Evolutionary conservation across 352 stramenopile species (phyloP).

Genomic region (Lagenidium giganteum): DNA sequence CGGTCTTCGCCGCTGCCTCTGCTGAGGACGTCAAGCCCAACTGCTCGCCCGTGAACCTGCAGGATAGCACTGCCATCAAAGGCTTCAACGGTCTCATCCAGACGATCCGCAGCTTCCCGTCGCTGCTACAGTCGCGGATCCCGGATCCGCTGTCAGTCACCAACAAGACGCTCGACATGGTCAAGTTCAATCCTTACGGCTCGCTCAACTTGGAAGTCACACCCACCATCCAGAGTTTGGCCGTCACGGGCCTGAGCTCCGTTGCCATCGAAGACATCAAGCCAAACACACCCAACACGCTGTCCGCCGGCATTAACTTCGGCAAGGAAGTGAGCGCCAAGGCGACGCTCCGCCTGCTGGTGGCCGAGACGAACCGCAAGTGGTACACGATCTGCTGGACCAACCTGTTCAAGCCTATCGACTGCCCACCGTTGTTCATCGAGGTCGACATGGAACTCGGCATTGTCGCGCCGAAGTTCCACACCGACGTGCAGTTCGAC

Average conservation of each 20-base stretch:
- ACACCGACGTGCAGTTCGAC: no score
- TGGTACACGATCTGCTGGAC: constrained; percentile 66
- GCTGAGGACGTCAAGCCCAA: constrained; percentile 24
- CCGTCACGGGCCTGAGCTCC: constrained; percentile 32
- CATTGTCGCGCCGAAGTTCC: no score
- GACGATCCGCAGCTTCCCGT: constrained; percentile 16
- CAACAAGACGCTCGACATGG: constrained; percentile 31
- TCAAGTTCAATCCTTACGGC: constrained; percentile 42
- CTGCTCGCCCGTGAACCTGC: constrained; percentile 31
- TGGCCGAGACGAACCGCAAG: constrained; percentile 47
- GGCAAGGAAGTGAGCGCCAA: constrained; percentile 26
- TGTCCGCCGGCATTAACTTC: constrained; percentile 39
- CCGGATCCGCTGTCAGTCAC: constrained; percentile 28
- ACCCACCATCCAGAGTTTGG: constrained; percentile 41
- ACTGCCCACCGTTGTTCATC: constrained; percentile 31
- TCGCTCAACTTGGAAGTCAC: constrained; percentile 44
- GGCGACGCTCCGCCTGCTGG: constrained; percentile 31
- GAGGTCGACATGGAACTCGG: constrained; percentile 30
- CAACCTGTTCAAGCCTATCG: constrained; percentile 37
- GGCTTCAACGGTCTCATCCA: constrained; percentile 42
- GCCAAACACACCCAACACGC: constrained; percentile 28
- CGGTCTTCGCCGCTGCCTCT: constrained; percentile 7
- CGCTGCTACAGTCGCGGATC: constrained; percentile 22
- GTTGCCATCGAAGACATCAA: constrained; percentile 39
- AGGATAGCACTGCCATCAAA: constrained; percentile 32